Conservation (phyloP, 768 basidiomycete genomes). For the Megacollybia marginata region DNA sequence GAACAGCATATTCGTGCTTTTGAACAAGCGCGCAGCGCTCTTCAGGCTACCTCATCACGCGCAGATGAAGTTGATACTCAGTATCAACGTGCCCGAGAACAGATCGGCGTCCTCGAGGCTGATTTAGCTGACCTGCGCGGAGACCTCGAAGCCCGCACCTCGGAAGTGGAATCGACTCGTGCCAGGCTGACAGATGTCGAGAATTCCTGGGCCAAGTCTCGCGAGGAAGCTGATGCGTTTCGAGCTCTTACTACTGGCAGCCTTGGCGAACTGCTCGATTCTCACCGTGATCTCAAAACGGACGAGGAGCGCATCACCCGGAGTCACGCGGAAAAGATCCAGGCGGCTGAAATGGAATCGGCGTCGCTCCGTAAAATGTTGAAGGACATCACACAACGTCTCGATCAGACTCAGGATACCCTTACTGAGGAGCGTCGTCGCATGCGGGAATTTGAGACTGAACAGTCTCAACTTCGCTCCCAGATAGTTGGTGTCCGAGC, state of each 20-base stretch:
- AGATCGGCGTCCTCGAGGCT: conserved; percentile 61
- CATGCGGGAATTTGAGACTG: conserved; percentile 55
- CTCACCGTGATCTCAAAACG: conserved; percentile 76
- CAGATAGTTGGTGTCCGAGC: conserved; percentile 70
- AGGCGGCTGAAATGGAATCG: conserved; percentile 73
- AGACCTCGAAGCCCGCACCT: conserved; percentile 70
- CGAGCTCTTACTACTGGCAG: conserved; percentile 80
- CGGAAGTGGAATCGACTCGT: conserved; percentile 67
- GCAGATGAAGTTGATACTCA: conserved; percentile 74
- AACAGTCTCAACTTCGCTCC: conserved; percentile 56
- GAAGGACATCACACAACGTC: conserved; percentile 64
- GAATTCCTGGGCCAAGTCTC: conserved; percentile 85
- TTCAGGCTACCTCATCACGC: conserved; percentile 69
- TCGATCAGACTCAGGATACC: conserved; percentile 62
- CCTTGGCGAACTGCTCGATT: conserved; percentile 81
- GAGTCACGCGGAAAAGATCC: conserved; percentile 76
- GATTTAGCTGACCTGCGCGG: conserved; percentile 75
- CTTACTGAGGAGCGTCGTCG: conserved; percentile 63
- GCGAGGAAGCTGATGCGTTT: conserved; percentile 89
- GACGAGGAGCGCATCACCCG: conserved; percentile 75
- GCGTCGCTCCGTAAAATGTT: conserved; percentile 73
- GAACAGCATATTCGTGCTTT: conserved; percentile 85
- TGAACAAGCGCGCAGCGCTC: conserved; percentile 75
- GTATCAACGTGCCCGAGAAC: conserved; percentile 62
- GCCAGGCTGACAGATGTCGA: conserved; percentile 71